phyloP scores from a whole-genome alignment of 2,329 filamentous ascomycete species.

The Akanthomyces dipterigenus region DNA sequence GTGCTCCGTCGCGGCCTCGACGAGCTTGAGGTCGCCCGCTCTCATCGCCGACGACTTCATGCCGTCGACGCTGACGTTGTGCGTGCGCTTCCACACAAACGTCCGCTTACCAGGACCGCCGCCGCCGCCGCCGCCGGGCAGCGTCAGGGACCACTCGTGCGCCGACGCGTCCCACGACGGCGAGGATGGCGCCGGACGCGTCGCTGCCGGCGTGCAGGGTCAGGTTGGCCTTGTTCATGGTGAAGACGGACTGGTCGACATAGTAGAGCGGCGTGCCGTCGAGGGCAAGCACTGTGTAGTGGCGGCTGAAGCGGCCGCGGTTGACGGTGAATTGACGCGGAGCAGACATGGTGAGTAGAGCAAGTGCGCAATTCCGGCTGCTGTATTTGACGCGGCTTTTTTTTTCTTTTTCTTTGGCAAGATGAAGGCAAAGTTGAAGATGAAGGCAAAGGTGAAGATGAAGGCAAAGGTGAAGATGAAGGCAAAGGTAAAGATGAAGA shows the following conservation, averaged over 20 bases:
- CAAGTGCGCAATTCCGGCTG: neutral
- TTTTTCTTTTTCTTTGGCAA: neutral
- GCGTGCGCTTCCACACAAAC: conserved; percentile 1
- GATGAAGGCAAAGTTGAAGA: neutral
- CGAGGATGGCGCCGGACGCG: conserved; percentile 3
- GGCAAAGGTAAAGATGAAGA: too few species aligned
- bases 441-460: too few species aligned
- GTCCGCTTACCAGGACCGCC: neutral
- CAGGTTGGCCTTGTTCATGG: neutral
- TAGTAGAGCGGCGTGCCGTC: neutral
- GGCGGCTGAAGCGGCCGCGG: neutral
- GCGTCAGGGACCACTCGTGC: neutral
- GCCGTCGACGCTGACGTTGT: neutral
- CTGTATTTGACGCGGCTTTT: neutral
- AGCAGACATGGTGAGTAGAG: neutral
- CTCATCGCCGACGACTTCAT: neutral
- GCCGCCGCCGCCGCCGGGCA: neutral
- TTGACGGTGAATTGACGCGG: neutral
- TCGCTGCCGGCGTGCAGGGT: neutral
- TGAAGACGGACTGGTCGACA: neutral
- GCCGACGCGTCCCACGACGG: neutral
- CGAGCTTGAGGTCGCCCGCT: conserved; percentile 4
- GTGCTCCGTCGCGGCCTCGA: neutral
- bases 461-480: too few species aligned
- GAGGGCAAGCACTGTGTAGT: neutral